phyloP scores from a whole-genome alignment of 2,329 filamentous ascomycete genomes.

The Fusarium irregulare region DNA sequence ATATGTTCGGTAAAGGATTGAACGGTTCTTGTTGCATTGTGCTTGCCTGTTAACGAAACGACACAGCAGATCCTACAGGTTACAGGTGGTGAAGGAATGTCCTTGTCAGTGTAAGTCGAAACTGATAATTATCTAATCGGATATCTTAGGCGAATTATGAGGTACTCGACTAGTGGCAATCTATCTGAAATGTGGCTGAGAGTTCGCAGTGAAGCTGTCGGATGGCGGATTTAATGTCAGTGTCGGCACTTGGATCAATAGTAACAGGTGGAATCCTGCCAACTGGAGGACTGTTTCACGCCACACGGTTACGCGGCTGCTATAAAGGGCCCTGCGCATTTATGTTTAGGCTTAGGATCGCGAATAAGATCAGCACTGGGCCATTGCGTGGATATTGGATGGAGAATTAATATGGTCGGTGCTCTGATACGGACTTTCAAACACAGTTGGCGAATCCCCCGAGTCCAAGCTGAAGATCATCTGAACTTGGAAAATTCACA shows the following conservation, averaged over 20 bases:
- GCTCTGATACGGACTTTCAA: slow-evolving; percentile 17
- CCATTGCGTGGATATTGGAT: slow-evolving; percentile 16
- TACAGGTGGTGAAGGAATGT: neutral
- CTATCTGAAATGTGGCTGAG: slow-evolving; percentile 31
- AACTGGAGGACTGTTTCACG: slow-evolving; percentile 20
- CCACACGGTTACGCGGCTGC: slow-evolving; percentile 25
- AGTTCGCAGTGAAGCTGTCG: neutral
- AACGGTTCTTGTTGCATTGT: neutral
- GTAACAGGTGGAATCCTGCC: slow-evolving; percentile 27
- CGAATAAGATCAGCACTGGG: slow-evolving; percentile 14
- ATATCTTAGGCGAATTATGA: neutral
- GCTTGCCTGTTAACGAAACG: slow-evolving; percentile 18
- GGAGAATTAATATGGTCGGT: slow-evolving; percentile 13
- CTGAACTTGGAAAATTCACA: slow-evolving; percentile 13
- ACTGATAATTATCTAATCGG: neutral
- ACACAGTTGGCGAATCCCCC: neutral
- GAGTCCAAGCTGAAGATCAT: slow-evolving; percentile 17
- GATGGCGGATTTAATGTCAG: slow-evolving; percentile 12
- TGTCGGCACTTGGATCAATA: slow-evolving; percentile 21
- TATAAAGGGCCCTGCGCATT: slow-evolving; percentile 25
- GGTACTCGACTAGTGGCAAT: slow-evolving; percentile 17
- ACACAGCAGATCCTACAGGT: slow-evolving; percentile 22
- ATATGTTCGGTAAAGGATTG: neutral
- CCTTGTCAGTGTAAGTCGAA: neutral
- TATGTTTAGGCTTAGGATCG: slow-evolving; percentile 24